These are phyloP conservation scores for Xylariaceae sp. DNA, from an alignment of 2,329 filamentous ascomycete genomes.

Conservation along the genomic window DNA sequence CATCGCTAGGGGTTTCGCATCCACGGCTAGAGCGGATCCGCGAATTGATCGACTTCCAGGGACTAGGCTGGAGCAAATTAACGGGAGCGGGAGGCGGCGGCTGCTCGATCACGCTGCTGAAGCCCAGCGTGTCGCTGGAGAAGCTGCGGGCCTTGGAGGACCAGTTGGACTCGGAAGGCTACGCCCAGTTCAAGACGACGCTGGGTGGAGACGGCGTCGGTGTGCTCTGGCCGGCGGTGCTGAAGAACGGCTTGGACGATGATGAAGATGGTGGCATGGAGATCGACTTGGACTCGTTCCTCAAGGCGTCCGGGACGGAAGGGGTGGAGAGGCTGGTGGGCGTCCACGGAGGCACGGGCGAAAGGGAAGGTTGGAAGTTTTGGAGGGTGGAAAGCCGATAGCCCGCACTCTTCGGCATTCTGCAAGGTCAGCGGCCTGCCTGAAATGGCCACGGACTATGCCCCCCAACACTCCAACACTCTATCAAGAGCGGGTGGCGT, in stretches of 20 bases:
- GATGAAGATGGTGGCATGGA: conserved; percentile 81
- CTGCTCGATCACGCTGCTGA: conserved; percentile 88
- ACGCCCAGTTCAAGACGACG: conserved; percentile 82
- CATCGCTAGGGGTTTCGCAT: conserved; percentile 91
- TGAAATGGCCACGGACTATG: no score
- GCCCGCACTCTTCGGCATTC: neutral
- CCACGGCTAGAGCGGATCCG: conserved; percentile 88
- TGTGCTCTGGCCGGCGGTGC: conserved; percentile 86
- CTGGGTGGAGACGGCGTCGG: conserved; percentile 92
- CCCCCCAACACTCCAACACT: no score
- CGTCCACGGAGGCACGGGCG: conserved; percentile 65
- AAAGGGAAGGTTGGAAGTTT: conserved; percentile 81
- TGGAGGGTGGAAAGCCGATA: conserved; percentile 63
- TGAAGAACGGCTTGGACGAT: conserved; percentile 79
- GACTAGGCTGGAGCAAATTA: conserved; percentile 94
- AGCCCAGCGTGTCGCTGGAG: conserved; percentile 57
- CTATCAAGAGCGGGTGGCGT: no score
- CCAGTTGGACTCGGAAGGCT: conserved; percentile 68
- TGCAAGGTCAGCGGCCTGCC: no score
- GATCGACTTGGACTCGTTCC: conserved; percentile 81
- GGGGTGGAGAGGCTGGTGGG: conserved; percentile 87
- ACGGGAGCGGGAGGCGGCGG: conserved; percentile 95
- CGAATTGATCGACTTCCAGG: conserved; percentile 84
- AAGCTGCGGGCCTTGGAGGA: conserved; percentile 62
- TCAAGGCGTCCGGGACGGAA: conserved; percentile 78